Conservation (phyloP, 2,329 filamentous ascomycete species). For the Monilinia vaccinii-corymbosi region DNA sequence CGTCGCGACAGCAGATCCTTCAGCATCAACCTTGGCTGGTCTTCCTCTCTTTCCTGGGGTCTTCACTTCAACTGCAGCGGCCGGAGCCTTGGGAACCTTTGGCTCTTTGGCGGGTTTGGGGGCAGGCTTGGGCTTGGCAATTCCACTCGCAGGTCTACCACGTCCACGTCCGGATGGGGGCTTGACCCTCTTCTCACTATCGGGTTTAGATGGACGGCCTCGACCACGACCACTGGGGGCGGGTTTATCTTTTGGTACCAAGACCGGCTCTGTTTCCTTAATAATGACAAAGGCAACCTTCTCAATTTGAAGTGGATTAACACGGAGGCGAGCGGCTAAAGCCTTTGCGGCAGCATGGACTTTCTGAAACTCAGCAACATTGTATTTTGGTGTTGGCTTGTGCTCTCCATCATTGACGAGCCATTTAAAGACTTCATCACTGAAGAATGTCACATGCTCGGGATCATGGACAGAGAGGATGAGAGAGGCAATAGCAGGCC, state of each 20-base stretch:
- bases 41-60: slow-evolving; percentile 5
- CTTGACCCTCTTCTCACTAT: slow-evolving; percentile 21
- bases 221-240: slow-evolving; percentile 16
- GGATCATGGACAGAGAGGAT: slow-evolving; percentile 58
- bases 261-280: slow-evolving; percentile 29
- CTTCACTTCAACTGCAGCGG: neutral
- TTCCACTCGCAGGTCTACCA: slow-evolving; percentile 13
- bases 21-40: neutral
- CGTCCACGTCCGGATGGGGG: slow-evolving; percentile 18
- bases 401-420: slow-evolving; percentile 43
- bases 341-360: slow-evolving; percentile 38
- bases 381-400: slow-evolving; percentile 56
- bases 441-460: slow-evolving; percentile 60
- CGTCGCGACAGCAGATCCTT: neutral
- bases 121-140: slow-evolving; percentile 5
- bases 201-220: slow-evolving; percentile 18
- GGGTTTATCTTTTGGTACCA: slow-evolving; percentile 16
- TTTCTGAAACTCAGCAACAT: slow-evolving; percentile 54
- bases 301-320: slow-evolving; percentile 55
- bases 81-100: neutral
- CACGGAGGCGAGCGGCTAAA: slow-evolving; percentile 41
- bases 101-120: neutral
- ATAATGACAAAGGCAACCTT: slow-evolving; percentile 63
- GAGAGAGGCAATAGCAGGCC: slow-evolving; percentile 70
- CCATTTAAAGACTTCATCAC: slow-evolving; percentile 72